phyloP scores from a whole-genome alignment of 164 flowering plant species.

The Kalanchoe fedtschenkoi region DNA sequence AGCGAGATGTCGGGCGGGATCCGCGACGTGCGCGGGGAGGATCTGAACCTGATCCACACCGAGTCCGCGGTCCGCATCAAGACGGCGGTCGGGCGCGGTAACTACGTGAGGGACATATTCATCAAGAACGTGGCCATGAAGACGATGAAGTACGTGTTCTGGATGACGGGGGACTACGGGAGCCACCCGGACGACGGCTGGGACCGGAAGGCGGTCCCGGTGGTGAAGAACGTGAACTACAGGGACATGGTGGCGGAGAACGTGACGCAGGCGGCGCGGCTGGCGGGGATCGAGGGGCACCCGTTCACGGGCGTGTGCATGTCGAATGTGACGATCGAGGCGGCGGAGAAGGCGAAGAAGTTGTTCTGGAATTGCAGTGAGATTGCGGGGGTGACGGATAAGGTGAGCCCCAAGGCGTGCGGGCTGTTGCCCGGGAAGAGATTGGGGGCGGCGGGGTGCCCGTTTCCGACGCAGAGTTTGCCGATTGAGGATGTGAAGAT shows the following conservation, averaged over 20 bases:
- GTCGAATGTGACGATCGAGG: constrained; percentile 42
- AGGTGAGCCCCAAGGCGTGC: constrained; percentile 49
- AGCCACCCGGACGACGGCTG: constrained; percentile 3
- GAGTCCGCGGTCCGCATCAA: constrained; percentile 12
- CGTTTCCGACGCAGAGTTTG: constrained; percentile 24
- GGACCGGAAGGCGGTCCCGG: no score
- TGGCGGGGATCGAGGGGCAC: constrained; percentile 44
- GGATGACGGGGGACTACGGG: constrained; percentile 7
- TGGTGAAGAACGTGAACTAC: constrained; percentile 38
- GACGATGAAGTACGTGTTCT: constrained; percentile 12
- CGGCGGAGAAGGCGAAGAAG: constrained; percentile 33
- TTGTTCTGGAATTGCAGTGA: constrained; percentile 57
- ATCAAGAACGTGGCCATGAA: constrained; percentile 7
- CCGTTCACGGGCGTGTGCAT: constrained; percentile 59
- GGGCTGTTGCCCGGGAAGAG: constrained; percentile 25
- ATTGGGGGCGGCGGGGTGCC: constrained; percentile 16
- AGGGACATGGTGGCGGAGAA: constrained; percentile 46
- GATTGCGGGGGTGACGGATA: constrained; percentile 34
- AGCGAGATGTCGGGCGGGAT: constrained; percentile 15
- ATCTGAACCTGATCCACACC: constrained; percentile 6
- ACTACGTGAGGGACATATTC: constrained; percentile 10
- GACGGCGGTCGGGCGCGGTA: constrained; percentile 12
- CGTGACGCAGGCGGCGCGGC: constrained; percentile 38
- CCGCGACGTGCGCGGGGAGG: constrained; percentile 10
- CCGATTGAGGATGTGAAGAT: constrained; percentile 27